Base-by-base conservation (phyloP, 2,329 filamentous ascomycete species). In the Colletotrichum brevisporum region DNA sequence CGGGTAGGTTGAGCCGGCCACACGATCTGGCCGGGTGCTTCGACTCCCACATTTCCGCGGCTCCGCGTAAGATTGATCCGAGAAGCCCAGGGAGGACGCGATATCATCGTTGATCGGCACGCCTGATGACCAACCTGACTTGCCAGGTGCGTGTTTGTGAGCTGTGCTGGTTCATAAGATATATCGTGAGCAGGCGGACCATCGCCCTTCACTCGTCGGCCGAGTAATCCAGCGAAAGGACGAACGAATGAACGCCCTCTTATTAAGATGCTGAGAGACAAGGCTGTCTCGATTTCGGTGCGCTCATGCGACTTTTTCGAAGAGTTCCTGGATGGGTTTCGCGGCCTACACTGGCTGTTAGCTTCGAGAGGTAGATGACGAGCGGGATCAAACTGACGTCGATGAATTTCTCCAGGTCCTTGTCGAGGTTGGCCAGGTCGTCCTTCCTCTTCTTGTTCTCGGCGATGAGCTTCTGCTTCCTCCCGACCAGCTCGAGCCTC, bases 381-480 rank as follows among this genome's bases (percentile, higher is more conserved):
- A 21, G 27, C 16, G 10, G 24, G 6, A 27, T 12, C 18, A 50
- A 21, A 83, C 91, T 77, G 76, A 94, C 93, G 80, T 97, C 94
- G 75, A 97, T 95, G 77, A 97, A 97, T 76, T 93, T 95, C 82
- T 98, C 96, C 66, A 98, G 84, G 79, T 97, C 94, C 76, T 93
- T 92, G 75, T 99, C 96, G 70, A 99, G 83, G 76, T 92, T 97
- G 21, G 93, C 94, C 56, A 99, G 83, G 76, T 98, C 94, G 64
- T 98, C 95, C 79, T 97, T 97, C 73, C 95, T 89, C 82, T 94
- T 94, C 82, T 97, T 97, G 78, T 98, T 98, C 78, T 90, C 88
- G 1, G 86, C 84, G 59, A 89, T 89, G 56, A 90, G 84, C 78
- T 89, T 89, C 73, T 88, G 86, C 75, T 90, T 90, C 60, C 86